Evolutionary conservation across 139 green algal genomes (phyloP), one percentile per base, ranked within the genome.

Genomic region (Chlamydomonas asymmetrica): DNA sequence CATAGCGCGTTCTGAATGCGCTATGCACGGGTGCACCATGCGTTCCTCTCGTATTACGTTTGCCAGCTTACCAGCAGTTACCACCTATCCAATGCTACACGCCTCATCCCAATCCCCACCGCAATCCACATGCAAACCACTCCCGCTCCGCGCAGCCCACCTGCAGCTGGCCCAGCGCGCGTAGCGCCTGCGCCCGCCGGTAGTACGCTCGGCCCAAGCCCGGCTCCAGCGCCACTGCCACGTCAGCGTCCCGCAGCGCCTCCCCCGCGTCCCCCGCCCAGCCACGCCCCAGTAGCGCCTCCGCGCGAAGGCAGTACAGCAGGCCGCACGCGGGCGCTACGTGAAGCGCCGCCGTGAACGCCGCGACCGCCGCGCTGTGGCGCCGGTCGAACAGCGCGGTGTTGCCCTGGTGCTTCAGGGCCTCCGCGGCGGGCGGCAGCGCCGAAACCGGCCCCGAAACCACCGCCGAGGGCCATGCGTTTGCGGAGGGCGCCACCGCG

Each of bases 251-350:
- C 22, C 67, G 57, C 61, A 95, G 80, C 6, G 91, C 91, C 38
- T 62, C 78, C 22, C 73, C 63, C 4, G 69, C 82, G 76, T 96
- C 91, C 8, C 91, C 91, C 65, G 75, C 70, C 87, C 89, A 93
- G 39, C 63, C 75, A 0, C 91, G 82, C 25, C 80, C 61, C 34
- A 93, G 74, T 48, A 87, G 77, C 6, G 85, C 87, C 54, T 85
- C 61, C 27, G 86, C 79, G 34, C 20, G 6, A 80, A 83, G 75
- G 22, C 49, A 70, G 65, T 90, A 88, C 41, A 94, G 67, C 54
- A 73, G 34, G 5, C 78, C 13, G 0, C 69, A 73, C 69, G 45
- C 72, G 10, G 90, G 90, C 10, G 80, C 77, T 25, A 80, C 64
- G 56, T 76, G 65, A 29, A 94, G 70, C 23, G 78, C 90, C 20